Percentiles rank a stretch among this genome's conserved stretches.
Evolutionary conservation across 768 basidiomycete species (phyloP).

Genomic region (Mrakia frigida): DNA sequence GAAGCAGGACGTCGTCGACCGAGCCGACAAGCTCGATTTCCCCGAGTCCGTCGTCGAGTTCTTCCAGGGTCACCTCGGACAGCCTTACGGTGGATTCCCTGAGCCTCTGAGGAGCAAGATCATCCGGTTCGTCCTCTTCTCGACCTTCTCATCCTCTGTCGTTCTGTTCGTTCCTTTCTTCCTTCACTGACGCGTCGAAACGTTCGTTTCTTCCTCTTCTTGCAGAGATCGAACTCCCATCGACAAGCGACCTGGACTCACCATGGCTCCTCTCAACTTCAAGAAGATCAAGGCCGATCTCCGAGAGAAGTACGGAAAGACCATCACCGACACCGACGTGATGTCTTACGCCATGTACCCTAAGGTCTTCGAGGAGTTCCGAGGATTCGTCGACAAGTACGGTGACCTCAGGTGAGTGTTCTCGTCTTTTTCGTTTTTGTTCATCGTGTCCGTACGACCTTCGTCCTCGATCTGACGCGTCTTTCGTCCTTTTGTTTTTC

Average conservation of each 20-base stretch:
- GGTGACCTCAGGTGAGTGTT: conserved; percentile 77
- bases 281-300: conserved; percentile 92
- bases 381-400: conserved; percentile 89
- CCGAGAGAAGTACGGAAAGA: conserved; percentile 87
- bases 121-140: conserved; percentile 54
- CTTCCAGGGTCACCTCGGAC: conserved; percentile 76
- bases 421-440: background rate
- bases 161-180: background rate
- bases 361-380: conserved; percentile 97
- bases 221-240: conserved; percentile 75
- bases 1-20: conserved; percentile 76
- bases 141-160: background rate
- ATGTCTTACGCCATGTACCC: conserved; percentile 98
- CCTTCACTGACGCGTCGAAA: too few species aligned
- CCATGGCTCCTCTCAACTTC: conserved; percentile 85
- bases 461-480: background rate
- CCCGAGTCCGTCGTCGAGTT: conserved; percentile 75
- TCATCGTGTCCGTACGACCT: too few species aligned
- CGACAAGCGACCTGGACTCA: conserved; percentile 84
- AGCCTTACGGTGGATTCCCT: conserved; percentile 97
- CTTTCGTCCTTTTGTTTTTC: background rate
- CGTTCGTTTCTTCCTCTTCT: background rate
- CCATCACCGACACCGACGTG: conserved; percentile 89
- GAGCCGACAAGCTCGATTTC: conserved; percentile 90
- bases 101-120: conserved; percentile 86